Evolutionary conservation across 2,329 filamentous ascomycete species (phyloP).

Genomic region (Ascochyta viciae-villosae): DNA sequence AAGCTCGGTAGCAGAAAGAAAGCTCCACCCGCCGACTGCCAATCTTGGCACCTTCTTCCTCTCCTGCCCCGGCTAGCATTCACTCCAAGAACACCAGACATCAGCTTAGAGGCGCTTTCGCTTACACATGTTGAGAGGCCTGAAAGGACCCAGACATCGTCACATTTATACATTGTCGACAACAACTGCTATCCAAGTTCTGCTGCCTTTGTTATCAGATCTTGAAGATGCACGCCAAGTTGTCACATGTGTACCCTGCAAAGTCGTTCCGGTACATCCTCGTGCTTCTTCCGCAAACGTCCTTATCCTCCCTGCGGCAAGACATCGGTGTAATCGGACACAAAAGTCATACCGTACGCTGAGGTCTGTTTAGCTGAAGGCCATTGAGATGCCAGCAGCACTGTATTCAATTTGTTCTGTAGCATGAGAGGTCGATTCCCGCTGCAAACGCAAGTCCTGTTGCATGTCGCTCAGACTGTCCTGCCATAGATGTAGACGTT

Average conservation of each 20-base stretch:
- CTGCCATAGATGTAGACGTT: background rate
- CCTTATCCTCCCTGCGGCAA: background rate
- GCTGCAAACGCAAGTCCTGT: background rate
- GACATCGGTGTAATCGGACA: background rate
- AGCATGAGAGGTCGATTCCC: too few relatives aligned
- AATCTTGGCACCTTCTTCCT: conserved; percentile 7
- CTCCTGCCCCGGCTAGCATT: conserved; percentile 13
- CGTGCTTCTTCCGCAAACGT: conserved; percentile 17
- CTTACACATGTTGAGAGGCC: background rate
- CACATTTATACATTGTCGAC: background rate
- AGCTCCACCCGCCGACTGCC: conserved; percentile 31
- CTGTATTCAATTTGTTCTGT: too few relatives aligned
- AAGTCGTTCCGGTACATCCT: conserved; percentile 13
- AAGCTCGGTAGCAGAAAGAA: conserved; percentile 38
- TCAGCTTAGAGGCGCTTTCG: background rate
- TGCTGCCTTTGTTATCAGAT: conserved; percentile 6
- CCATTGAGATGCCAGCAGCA: too few relatives aligned
- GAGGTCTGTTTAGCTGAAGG: too few relatives aligned
- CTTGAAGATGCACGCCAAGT: conserved; percentile 14
- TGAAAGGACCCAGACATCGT: background rate
- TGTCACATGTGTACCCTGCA: conserved; percentile 12
- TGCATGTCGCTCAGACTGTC: background rate
- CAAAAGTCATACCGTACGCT: too few relatives aligned
- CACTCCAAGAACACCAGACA: conserved; percentile 2
- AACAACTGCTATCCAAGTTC: background rate